phyloP scores from a whole-genome alignment of 2,329 filamentous ascomycete genomes.

The Hypoxylon sp. region DNA sequence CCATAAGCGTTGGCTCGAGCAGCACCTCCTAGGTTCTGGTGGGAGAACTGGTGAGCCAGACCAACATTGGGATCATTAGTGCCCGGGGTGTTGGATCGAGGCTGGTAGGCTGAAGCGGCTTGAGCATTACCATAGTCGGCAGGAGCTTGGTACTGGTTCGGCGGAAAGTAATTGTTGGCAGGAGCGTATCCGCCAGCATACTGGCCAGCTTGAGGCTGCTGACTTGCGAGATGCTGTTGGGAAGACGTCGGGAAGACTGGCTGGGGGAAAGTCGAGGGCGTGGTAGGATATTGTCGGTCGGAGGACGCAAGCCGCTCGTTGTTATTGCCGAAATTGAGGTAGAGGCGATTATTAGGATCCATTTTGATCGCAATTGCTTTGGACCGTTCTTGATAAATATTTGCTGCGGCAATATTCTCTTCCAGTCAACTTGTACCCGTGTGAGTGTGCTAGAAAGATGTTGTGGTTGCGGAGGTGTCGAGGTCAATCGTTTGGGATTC shows the following conservation, averaged over 20 bases:
- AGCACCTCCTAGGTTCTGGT: constrained; percentile 88
- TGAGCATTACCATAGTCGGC: constrained; percentile 52
- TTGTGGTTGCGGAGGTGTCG: background rate
- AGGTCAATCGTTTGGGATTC: background rate
- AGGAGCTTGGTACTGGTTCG: constrained; percentile 66
- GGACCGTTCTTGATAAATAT: background rate
- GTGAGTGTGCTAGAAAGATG: background rate
- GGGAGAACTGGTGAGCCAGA: constrained; percentile 94
- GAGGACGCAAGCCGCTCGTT: constrained; percentile 74
- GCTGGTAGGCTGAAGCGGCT: constrained; percentile 60
- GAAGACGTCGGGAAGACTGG: constrained; percentile 73
- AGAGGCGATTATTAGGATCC: constrained; percentile 71
- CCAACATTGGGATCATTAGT: constrained; percentile 89
- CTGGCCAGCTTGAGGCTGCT: constrained; percentile 57
- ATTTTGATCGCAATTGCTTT: constrained; percentile 56
- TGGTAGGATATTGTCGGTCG: constrained; percentile 85
- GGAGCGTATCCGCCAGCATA: constrained; percentile 64
- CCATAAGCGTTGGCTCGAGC: constrained; percentile 79
- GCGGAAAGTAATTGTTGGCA: constrained; percentile 72
- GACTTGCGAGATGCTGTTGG: constrained; percentile 66
- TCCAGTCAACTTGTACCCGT: background rate
- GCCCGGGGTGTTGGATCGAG: constrained; percentile 70
- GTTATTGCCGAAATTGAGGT: constrained; percentile 76
- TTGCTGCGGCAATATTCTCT: background rate
- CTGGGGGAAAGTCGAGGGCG: constrained; percentile 96